Conservation (phyloP, 441 rosid species). For the Adansonia grandidieri region DNA sequence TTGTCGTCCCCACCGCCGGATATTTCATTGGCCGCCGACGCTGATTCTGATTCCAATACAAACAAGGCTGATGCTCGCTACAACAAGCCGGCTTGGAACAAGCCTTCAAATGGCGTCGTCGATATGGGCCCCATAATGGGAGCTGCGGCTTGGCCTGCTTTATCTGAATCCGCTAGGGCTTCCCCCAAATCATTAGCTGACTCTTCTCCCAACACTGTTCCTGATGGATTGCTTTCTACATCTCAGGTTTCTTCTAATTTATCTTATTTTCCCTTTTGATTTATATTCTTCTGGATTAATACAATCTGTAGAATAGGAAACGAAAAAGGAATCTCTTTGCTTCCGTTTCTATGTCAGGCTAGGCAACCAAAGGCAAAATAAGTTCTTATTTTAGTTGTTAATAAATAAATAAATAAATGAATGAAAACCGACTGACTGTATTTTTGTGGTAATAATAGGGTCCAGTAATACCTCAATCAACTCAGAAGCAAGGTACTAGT, state of each 20-base stretch:
- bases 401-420: not conserved
- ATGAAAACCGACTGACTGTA: not conserved
- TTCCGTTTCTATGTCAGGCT: not conserved
- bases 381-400: conserved; percentile 19
- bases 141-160: conserved; percentile 52
- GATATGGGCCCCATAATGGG: conserved; percentile 45
- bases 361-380: not conserved
- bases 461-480: conserved; percentile 32
- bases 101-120: conserved; percentile 42
- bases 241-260: conserved; percentile 43
- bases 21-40: conserved; percentile 31
- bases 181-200: conserved; percentile 41
- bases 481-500: conserved; percentile 31
- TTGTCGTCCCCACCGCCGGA: conserved; percentile 29
- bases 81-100: conserved; percentile 49
- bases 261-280: not conserved
- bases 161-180: conserved; percentile 42
- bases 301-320: not conserved
- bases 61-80: conserved; percentile 35
- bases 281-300: not conserved
- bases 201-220: conserved; percentile 28
- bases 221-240: conserved; percentile 42
- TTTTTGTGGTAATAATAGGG: conserved; percentile 28
- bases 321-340: not conserved
- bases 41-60: conserved; percentile 30